Evolutionary conservation across 2,329 filamentous ascomycete species (phyloP).

Genomic region (Aspergillus sp.): DNA sequence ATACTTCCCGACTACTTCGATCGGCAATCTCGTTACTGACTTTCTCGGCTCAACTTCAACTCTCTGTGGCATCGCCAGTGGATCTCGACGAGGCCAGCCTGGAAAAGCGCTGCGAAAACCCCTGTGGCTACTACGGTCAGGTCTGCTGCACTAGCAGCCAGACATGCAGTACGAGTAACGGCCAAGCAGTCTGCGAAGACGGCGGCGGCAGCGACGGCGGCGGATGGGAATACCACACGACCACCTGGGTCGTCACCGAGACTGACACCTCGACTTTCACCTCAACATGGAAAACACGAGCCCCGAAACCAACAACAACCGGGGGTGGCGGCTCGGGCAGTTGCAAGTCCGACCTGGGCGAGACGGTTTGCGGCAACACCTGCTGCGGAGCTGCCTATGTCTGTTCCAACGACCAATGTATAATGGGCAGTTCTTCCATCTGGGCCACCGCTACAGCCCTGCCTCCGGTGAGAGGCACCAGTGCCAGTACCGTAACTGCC

Average conservation of each 20-base stretch:
- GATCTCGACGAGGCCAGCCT: slow-evolving; percentile 21
- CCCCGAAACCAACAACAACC: slow-evolving; percentile 22
- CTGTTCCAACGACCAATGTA: slow-evolving; percentile 43
- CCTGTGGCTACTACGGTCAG: slow-evolving; percentile 53
- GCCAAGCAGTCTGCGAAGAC: slow-evolving; percentile 49
- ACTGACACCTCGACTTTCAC: slow-evolving; percentile 56
- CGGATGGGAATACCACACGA: slow-evolving; percentile 57
- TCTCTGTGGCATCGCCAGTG: slow-evolving; percentile 32
- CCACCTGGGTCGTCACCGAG: slow-evolving; percentile 53
- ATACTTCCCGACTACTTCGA: slow-evolving; percentile 24
- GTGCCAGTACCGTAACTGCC: slow-evolving; percentile 45
- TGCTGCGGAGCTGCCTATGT: slow-evolving; percentile 48
- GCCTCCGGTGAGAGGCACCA: slow-evolving; percentile 46
- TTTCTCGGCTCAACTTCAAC: slow-evolving; percentile 24
- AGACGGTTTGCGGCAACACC: slow-evolving; percentile 43
- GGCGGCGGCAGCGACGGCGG: slow-evolving; percentile 23
- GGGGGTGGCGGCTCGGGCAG: slow-evolving; percentile 26
- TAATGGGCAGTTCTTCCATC: slow-evolving; percentile 42
- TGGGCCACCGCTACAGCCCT: slow-evolving; percentile 39
- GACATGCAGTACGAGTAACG: slow-evolving; percentile 50
- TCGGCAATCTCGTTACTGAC: slow-evolving; percentile 28
- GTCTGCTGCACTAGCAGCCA: slow-evolving; percentile 50
- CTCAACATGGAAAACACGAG: slow-evolving; percentile 51
- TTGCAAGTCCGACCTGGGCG: slow-evolving; percentile 50
- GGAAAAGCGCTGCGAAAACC: slow-evolving; percentile 46